Conservation (phyloP, 2,329 filamentous ascomycete genomes). For the Sporothrix mexicana region DNA sequence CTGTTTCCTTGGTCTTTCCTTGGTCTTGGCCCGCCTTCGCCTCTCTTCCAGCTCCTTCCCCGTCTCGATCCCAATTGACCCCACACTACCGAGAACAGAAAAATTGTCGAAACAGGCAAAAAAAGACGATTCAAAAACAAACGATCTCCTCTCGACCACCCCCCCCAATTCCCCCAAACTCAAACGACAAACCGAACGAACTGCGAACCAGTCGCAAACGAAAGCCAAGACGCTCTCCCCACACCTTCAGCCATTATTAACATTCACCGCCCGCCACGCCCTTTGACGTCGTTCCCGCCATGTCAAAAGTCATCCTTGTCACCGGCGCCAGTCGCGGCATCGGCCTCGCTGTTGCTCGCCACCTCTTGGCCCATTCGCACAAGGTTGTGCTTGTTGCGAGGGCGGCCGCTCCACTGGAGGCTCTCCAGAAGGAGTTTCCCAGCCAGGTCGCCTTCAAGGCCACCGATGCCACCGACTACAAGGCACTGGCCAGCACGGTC, state of each 20-base stretch:
- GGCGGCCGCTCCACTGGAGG: constrained; percentile 55
- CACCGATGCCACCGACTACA: constrained; percentile 58
- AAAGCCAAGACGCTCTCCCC: too few relatives aligned
- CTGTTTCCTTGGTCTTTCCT: not conserved
- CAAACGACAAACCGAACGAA: not conserved
- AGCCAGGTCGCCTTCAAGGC: constrained; percentile 61
- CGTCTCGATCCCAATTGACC: not conserved
- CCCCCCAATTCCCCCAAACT: not conserved
- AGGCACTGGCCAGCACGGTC: constrained; percentile 65
- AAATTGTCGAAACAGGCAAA: constrained; percentile 10
- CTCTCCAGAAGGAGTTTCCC: constrained; percentile 58
- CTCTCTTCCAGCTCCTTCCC: not conserved
- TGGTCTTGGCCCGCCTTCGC: not conserved
- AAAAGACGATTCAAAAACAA: constrained; percentile 5
- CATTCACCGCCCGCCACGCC: constrained; percentile 40
- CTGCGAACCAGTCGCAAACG: not conserved
- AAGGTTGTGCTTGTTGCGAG: constrained; percentile 66
- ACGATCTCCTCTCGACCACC: not conserved
- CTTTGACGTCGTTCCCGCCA: constrained; percentile 17
- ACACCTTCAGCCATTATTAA: too few relatives aligned
- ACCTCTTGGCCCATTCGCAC: constrained; percentile 59
- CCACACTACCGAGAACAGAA: not conserved
- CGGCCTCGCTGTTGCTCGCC: constrained; percentile 60
- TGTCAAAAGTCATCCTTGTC: constrained; percentile 67
- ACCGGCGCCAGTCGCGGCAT: constrained; percentile 70